phyloP scores from a whole-genome alignment of 2,329 filamentous ascomycete genomes.

The Penicillium polonicum region DNA sequence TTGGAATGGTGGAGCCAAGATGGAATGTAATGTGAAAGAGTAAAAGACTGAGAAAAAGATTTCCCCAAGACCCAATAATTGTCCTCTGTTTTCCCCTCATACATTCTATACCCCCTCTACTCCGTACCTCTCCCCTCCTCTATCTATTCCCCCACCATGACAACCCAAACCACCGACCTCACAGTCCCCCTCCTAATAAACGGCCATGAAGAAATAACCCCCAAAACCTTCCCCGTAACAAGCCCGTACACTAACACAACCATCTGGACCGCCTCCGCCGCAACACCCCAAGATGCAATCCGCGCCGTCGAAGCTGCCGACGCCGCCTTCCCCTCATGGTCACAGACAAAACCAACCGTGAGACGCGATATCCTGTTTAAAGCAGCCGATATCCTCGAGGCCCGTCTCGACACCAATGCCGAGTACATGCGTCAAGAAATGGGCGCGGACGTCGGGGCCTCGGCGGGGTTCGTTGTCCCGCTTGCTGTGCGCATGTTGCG shows the following conservation, averaged over 20 bases:
- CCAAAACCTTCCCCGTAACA: constrained; percentile 46
- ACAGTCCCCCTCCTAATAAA: constrained; percentile 42
- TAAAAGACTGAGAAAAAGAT: neutral
- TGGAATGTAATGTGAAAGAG: neutral
- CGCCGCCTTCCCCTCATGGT: constrained; percentile 66
- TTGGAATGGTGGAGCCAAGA: neutral
- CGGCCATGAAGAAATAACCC: constrained; percentile 33
- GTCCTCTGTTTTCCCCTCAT: neutral
- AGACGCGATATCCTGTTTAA: constrained; percentile 69
- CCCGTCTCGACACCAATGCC: constrained; percentile 52
- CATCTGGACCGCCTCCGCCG: constrained; percentile 56
- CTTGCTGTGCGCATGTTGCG: constrained; percentile 43
- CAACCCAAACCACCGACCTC: neutral
- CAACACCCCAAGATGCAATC: constrained; percentile 42
- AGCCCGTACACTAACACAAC: constrained; percentile 55
- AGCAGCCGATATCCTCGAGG: constrained; percentile 59
- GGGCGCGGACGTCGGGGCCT: constrained; percentile 44
- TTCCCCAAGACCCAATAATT: neutral
- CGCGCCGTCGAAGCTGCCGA: constrained; percentile 58
- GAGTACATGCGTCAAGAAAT: constrained; percentile 60
- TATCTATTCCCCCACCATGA: constrained; percentile 1
- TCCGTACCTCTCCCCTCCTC: neutral
- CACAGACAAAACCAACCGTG: constrained; percentile 56
- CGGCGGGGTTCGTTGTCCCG: constrained; percentile 33
- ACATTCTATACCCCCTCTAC: neutral